Conservation (phyloP, 2,329 filamentous ascomycete genomes). For the Lomentospora prolificans region DNA sequence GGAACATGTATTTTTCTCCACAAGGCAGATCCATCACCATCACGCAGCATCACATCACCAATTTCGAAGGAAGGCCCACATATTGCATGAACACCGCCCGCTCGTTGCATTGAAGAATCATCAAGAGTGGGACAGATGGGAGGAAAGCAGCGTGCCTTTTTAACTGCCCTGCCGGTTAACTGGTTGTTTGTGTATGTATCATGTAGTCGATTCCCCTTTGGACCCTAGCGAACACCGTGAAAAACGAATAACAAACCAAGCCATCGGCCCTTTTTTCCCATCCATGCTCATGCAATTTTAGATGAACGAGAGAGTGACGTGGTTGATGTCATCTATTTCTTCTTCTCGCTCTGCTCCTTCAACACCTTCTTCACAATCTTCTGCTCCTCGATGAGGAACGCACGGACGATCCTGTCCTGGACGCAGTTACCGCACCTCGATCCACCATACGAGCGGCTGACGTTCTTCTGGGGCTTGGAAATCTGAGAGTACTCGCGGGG, state of each 20-base stretch:
- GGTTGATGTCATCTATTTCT: constrained; percentile 50
- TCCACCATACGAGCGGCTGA: constrained; percentile 96
- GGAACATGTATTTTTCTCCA: too few species aligned
- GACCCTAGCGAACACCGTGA: constrained; percentile 26
- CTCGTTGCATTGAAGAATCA: constrained; percentile 6
- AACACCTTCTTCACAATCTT: constrained; percentile 99
- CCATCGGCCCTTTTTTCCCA: constrained; percentile 9
- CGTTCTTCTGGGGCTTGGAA: constrained; percentile 98
- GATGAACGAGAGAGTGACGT: constrained; percentile 10
- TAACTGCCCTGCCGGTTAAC: constrained; percentile 1
- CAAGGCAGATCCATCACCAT: too few species aligned
- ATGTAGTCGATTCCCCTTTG: constrained; percentile 30
- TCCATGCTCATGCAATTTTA: constrained; percentile 1
- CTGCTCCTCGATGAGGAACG: constrained; percentile 99
- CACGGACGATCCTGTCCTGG: constrained; percentile 92
- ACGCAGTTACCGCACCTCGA: constrained; percentile 98
- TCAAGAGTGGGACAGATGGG: not conserved
- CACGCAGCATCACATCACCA: not conserved
- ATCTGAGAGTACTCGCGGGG: constrained; percentile 96
- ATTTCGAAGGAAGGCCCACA: not conserved
- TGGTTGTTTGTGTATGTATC: constrained; percentile 23
- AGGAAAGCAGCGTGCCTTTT: constrained; percentile 1
- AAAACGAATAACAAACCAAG: constrained; percentile 11
- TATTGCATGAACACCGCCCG: constrained; percentile 1
- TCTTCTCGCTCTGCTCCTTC: constrained; percentile 79